A percentile compares a stretch with the other conserved stretches of the same genome.
Evolutionary conservation across 441 rosid genomes (phyloP).

Genomic region (Biscutella auriculata): DNA sequence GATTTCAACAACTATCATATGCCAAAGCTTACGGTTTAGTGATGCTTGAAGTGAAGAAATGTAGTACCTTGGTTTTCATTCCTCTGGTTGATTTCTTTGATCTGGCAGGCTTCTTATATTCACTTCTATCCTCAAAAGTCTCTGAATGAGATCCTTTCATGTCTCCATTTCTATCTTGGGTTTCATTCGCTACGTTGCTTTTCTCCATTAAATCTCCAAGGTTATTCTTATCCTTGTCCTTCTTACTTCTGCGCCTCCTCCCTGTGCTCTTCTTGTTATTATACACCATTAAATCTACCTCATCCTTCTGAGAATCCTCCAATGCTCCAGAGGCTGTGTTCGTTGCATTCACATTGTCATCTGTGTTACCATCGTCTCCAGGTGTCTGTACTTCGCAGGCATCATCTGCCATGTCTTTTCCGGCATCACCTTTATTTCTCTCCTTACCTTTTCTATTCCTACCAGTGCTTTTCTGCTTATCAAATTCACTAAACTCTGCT

Average conservation of each 20-base stretch:
- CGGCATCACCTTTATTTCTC: slow-evolving; percentile 12
- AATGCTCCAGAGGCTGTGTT: slow-evolving; percentile 4
- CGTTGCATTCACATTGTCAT: slow-evolving; percentile 5
- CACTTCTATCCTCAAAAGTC: too few species aligned
- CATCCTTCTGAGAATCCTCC: slow-evolving; percentile 24
- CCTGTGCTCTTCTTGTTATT: slow-evolving; percentile 48
- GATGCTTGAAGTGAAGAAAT: background rate
- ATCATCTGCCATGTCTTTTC: slow-evolving; percentile 15
- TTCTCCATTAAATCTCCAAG: slow-evolving; percentile 18
- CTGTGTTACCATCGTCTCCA: background rate
- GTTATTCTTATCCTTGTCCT: slow-evolving; percentile 35
- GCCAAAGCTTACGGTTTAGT: background rate
- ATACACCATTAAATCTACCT: slow-evolving; percentile 41
- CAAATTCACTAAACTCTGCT: slow-evolving; percentile 32
- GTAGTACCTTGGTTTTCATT: slow-evolving; percentile 62
- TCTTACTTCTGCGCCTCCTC: slow-evolving; percentile 46
- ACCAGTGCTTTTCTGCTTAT: slow-evolving; percentile 41
- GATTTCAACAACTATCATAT: background rate
- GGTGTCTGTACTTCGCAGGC: background rate
- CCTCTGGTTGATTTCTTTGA: slow-evolving; percentile 60
- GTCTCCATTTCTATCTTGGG: slow-evolving; percentile 17
- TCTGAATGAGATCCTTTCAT: slow-evolving; percentile 14
- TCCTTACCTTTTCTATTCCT: slow-evolving; percentile 20
- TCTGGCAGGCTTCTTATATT: slow-evolving; percentile 32
- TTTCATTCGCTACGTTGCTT: slow-evolving; percentile 26